Percentiles rank a stretch among this genome's conserved stretches.
These are phyloP conservation scores for Cordyceps cicadae DNA, from an alignment of 2,329 filamentous ascomycete species.

Conservation along the genomic window DNA sequence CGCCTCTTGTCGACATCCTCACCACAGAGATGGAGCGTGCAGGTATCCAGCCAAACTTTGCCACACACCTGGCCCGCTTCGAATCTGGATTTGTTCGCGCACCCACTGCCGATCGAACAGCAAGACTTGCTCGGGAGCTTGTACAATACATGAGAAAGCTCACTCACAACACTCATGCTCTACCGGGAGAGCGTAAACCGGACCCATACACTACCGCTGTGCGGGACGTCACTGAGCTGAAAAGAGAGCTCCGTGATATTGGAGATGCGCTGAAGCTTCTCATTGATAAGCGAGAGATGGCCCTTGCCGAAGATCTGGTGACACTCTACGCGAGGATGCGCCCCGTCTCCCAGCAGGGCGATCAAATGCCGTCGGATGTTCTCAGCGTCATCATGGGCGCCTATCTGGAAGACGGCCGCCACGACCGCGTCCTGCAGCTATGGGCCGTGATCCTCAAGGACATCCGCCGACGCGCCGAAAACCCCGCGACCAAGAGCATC, in stretches of 20 bases:
- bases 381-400: slow-evolving; percentile 61
- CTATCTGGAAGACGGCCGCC: slow-evolving; percentile 48
- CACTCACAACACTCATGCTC: slow-evolving; percentile 10
- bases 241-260: slow-evolving; percentile 21
- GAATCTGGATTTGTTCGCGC: slow-evolving; percentile 26
- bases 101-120: slow-evolving; percentile 20
- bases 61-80: slow-evolving; percentile 34
- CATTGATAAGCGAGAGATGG: slow-evolving; percentile 32
- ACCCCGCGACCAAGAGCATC: slow-evolving; percentile 19
- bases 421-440: slow-evolving; percentile 52
- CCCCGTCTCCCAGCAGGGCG: slow-evolving; percentile 23
- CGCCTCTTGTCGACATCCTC: slow-evolving; percentile 26
- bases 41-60: slow-evolving; percentile 34
- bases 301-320: slow-evolving; percentile 50
- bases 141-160: slow-evolving; percentile 22
- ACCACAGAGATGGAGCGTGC: slow-evolving; percentile 34
- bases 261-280: slow-evolving; percentile 28
- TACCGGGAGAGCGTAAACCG: background rate
- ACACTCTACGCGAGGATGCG: slow-evolving; percentile 41
- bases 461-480: slow-evolving; percentile 24
- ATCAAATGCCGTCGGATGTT: slow-evolving; percentile 43
- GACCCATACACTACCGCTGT: background rate
- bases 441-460: slow-evolving; percentile 70
- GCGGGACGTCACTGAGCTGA: slow-evolving; percentile 18
- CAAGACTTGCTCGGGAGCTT: slow-evolving; percentile 21